Conservation (phyloP, 2,329 filamentous ascomycete species). For the Erysiphe pulchra region DNA sequence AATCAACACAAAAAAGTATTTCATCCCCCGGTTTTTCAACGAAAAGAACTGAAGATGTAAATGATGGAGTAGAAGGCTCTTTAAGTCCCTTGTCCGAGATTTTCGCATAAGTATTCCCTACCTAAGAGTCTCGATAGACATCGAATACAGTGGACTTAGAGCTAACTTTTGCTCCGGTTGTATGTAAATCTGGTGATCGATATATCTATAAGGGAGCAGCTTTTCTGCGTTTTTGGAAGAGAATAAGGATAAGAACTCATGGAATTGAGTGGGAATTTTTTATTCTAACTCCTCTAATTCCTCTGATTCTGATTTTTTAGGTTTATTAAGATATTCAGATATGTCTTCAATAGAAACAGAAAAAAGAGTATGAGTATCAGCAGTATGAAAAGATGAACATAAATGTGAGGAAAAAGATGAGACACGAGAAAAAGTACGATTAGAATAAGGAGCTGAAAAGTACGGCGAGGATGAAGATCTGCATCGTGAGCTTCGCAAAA, state of each 20-base stretch:
- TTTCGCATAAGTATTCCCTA: slow-evolving; percentile 1
- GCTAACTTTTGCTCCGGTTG: background rate
- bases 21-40: background rate
- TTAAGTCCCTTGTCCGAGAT: slow-evolving; percentile 1
- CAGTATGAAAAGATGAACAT: no score
- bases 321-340: background rate
- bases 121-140: background rate
- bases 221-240: background rate
- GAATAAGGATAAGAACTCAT: background rate
- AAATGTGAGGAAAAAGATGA: no score
- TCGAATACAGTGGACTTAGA: background rate
- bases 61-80: background rate
- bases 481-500: no score
- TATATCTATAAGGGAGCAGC: background rate
- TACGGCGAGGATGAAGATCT: background rate
- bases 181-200: background rate
- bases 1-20: background rate
- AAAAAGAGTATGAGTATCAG: background rate
- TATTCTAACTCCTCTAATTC: background rate
- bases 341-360: background rate
- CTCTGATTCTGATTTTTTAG: background rate
- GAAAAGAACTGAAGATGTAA: background rate
- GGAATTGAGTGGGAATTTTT: background rate
- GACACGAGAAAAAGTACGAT: background rate
- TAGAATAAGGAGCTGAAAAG: no score